Percentiles rank a stretch among this genome's conserved stretches.
Evolutionary conservation across 108 stramenopile species (phyloP).

Genomic region (Tribonema minus): DNA sequence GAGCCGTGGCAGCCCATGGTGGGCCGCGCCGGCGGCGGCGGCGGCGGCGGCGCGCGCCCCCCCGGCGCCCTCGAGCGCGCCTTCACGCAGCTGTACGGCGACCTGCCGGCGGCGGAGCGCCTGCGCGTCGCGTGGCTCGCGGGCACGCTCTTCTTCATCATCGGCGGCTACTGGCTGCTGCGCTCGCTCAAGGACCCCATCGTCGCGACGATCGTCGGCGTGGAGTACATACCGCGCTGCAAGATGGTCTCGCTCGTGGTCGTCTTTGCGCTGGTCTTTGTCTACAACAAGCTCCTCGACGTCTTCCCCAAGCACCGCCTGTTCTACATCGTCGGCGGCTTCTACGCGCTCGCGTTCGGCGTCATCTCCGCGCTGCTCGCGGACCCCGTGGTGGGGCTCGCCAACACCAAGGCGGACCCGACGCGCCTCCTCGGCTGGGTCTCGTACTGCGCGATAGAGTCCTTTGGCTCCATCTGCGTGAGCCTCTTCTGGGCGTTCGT

Average conservation of each 20-base stretch:
- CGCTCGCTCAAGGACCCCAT: slow-evolving; percentile 89
- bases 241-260: slow-evolving; percentile 84
- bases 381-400: slow-evolving; percentile 75
- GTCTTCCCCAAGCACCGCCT: slow-evolving; percentile 77
- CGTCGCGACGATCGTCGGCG: slow-evolving; percentile 85
- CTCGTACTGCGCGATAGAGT: slow-evolving; percentile 88
- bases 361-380: slow-evolving; percentile 70
- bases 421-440: slow-evolving; percentile 81
- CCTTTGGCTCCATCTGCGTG: slow-evolving; percentile 92
- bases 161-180: slow-evolving; percentile 92
- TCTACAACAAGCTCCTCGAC: slow-evolving; percentile 88
- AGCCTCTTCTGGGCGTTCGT: slow-evolving; percentile 92
- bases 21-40: no score
- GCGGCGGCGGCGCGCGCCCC: no score
- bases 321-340: slow-evolving; percentile 90
- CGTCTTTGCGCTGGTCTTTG: slow-evolving; percentile 76
- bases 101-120: slow-evolving; percentile 75
- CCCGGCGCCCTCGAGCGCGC: no score
- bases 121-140: slow-evolving; percentile 78
- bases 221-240: slow-evolving; percentile 76
- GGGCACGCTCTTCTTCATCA: slow-evolving; percentile 91
- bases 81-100: slow-evolving; percentile 75
- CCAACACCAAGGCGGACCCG: slow-evolving; percentile 71
- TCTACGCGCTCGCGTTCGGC: slow-evolving; percentile 75
- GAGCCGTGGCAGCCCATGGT: no score